Percentiles rank a stretch among this genome's conserved stretches.
These are phyloP conservation scores for Backusella australiensis DNA, from an alignment of 192 early-diverging fungal species.

Conservation along the genomic window DNA sequence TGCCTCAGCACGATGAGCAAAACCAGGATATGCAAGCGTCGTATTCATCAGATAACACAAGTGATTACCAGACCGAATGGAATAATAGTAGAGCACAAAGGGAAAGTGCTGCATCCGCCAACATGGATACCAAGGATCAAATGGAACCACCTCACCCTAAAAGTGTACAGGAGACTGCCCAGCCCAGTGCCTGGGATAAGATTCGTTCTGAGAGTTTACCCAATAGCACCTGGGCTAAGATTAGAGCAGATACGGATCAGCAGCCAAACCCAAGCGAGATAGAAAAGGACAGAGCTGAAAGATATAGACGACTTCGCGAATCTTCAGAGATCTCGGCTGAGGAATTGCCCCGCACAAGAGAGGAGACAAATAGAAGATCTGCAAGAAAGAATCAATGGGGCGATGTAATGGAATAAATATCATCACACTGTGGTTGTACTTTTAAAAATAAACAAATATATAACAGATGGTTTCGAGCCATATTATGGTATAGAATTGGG, in stretches of 20 bases:
- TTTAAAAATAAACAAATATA: not conserved
- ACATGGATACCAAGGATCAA: not conserved
- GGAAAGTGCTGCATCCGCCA: not conserved
- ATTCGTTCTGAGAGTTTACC: slow-evolving; percentile 28
- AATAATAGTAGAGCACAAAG: not conserved
- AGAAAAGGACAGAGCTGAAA: not conserved
- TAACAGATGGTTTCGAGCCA: not conserved
- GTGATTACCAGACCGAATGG: not conserved
- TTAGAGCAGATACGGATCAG: slow-evolving; percentile 25
- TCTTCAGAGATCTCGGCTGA: slow-evolving; percentile 10
- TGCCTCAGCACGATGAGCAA: not conserved
- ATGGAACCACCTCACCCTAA: not conserved
- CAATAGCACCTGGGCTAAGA: slow-evolving; percentile 26
- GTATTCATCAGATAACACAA: not conserved
- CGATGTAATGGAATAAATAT: slow-evolving; percentile 16
- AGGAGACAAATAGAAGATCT: slow-evolving; percentile 20
- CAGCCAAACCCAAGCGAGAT: slow-evolving; percentile 4
- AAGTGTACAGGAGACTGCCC: not conserved
- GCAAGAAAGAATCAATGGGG: slow-evolving; percentile 29
- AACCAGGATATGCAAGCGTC: not conserved
- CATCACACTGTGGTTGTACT: not conserved
- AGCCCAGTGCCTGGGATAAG: slow-evolving; percentile 29
- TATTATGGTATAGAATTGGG: not conserved
- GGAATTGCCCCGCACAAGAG: slow-evolving; percentile 33
- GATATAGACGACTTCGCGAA: slow-evolving; percentile 6